Percentiles rank a stretch among this genome's conserved stretches.
These are phyloP conservation scores for Pezicula carpinea DNA, from an alignment of 2,329 filamentous ascomycete genomes.

Conservation along the genomic window DNA sequence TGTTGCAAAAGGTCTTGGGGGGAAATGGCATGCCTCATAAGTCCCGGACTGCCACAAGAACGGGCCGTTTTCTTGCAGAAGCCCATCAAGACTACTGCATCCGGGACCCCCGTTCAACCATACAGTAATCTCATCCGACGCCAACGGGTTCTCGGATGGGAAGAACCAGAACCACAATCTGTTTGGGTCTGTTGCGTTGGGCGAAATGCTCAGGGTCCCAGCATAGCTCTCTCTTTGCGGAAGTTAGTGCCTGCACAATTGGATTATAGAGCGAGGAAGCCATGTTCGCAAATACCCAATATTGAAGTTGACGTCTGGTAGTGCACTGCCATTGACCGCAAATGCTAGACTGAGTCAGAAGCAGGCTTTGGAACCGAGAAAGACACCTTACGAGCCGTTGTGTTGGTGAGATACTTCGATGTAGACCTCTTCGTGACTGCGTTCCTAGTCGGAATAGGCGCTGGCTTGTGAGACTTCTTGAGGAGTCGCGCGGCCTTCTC, in stretches of 20 bases:
- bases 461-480: constrained; percentile 6
- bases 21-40: constrained; percentile 6
- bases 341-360: constrained; percentile 16
- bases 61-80: constrained; percentile 56
- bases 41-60: constrained; percentile 25
- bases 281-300: constrained; percentile 19
- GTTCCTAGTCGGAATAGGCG: constrained; percentile 7
- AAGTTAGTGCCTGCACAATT: background rate
- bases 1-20: too few species aligned
- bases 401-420: constrained; percentile 14
- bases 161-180: constrained; percentile 53
- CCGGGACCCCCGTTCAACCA: constrained; percentile 96
- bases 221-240: constrained; percentile 13
- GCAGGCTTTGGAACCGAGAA: background rate
- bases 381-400: constrained; percentile 11
- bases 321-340: constrained; percentile 22
- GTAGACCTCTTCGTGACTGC: constrained; percentile 8
- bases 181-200: constrained; percentile 36
- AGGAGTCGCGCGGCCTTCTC: constrained; percentile 11
- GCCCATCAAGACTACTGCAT: constrained; percentile 89
- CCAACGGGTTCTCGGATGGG: constrained; percentile 42
- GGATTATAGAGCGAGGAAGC: too few species aligned
- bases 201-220: constrained; percentile 47
- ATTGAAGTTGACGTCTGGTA: constrained; percentile 26
- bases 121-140: constrained; percentile 48